Evolutionary conservation across 768 basidiomycete species (phyloP), one percentile per base, ranked within the genome.

Genomic region (Dendrothele bispora): DNA sequence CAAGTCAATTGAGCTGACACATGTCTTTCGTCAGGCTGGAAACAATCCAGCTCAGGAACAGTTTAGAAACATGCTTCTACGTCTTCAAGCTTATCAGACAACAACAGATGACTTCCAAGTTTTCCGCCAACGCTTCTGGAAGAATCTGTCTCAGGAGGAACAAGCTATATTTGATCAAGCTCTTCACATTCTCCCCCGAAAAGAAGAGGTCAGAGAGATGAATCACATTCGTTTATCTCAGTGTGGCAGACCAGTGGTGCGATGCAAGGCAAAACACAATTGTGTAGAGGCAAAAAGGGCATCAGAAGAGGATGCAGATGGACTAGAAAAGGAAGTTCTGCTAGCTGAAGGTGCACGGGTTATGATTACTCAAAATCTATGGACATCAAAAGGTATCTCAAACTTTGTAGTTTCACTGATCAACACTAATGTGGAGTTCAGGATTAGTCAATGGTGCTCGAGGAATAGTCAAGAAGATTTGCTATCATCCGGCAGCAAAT

Each of bases 301-400:
- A 2, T 41, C 52, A 7, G 46, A 55, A 8, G 60, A 63, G n/a
- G 55, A 63, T 32, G n/a, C n/a, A n/a, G n/a, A n/a, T n/a, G n/a
- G n/a, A n/a, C n/a, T n/a, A n/a, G n/a, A n/a, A n/a, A n/a, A 41
- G 3, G 37, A 57, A 18, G 43, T 61, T 24, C n/a, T n/a, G n/a
- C n/a, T n/a, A n/a, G n/a, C n/a, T n/a, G n/a, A n/a, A n/a, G n/a
- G n/a, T n/a, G n/a, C 62, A 1, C 46, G 48, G 29, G 47, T 59
- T 0, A 62, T 61, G 58, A 50, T 62, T 18, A 62, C 57, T 15
- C 41, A 50, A 11, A 63, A 63, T 51, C 45, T 63, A 1, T 63
- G 55, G 55, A 48, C 48, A 22, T 39, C 49, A 4, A 46, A 59
- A 39, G 58, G 58, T 51, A 40, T 49, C 14, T 46, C 49, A 1